These are phyloP conservation scores for Pythium monospermum DNA, from an alignment of 352 stramenopile species.

Conservation along the genomic window DNA sequence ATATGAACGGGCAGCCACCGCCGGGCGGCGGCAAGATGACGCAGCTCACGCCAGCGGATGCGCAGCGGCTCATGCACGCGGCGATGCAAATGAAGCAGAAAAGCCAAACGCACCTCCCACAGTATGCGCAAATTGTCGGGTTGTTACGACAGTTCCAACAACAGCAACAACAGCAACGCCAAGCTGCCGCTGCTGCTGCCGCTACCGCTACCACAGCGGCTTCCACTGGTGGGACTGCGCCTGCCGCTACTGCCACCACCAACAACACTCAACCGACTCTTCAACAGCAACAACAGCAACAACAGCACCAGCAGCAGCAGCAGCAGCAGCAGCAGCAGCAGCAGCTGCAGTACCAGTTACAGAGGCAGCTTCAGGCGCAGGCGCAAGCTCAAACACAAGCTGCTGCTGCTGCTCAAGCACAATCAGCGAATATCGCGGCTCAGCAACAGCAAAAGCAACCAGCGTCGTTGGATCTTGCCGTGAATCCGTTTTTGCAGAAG, in stretches of 20 bases:
- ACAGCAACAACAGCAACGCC: constrained; percentile 22
- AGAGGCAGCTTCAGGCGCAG: constrained; percentile 25
- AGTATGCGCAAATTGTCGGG: constrained; percentile 81
- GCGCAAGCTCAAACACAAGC: constrained; percentile 24
- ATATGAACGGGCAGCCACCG: constrained; percentile 15
- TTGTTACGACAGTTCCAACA: constrained; percentile 78
- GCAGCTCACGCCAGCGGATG: constrained; percentile 53
- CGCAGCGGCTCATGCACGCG: constrained; percentile 80
- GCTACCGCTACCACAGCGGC: background rate
- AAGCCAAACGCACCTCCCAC: constrained; percentile 72
- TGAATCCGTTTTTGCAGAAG: constrained; percentile 59
- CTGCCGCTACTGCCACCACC: background rate
- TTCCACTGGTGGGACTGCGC: constrained; percentile 4
- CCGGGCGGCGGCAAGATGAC: constrained; percentile 8
- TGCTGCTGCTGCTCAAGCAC: constrained; percentile 12
- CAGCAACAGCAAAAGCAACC: background rate
- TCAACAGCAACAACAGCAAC: background rate
- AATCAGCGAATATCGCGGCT: background rate
- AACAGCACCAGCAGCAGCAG: constrained; percentile 14
- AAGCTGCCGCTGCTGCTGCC: background rate
- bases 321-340: constrained; percentile 28
- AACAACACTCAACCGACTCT: too few species aligned
- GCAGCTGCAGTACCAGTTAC: constrained; percentile 30
- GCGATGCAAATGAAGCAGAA: constrained; percentile 77
- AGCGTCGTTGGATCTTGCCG: constrained; percentile 37